Conservation (phyloP, 768 basidiomycete species). For the Podaxis sp. region DNA sequence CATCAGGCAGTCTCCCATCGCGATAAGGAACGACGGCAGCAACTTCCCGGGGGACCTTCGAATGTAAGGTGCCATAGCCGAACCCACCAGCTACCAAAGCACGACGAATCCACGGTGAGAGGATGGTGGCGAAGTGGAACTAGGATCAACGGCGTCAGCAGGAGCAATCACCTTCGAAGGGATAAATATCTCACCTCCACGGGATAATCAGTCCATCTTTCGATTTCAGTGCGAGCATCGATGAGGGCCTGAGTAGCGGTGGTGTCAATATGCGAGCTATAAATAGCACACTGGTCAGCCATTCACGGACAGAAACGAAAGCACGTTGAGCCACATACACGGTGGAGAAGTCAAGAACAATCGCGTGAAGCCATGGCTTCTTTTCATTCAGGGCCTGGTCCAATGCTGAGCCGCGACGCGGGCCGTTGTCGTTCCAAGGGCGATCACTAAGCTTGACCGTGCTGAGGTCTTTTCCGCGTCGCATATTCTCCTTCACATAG, state of each 20-base stretch:
- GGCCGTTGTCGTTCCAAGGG: conserved; percentile 94
- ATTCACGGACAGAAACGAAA: not conserved
- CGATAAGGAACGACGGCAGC: conserved; percentile 75
- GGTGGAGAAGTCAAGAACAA: conserved; percentile 88
- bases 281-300: not conserved
- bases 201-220: conserved; percentile 77
- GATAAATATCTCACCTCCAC: conserved; percentile 53
- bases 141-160: conserved; percentile 25
- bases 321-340: conserved; percentile 48
- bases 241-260: conserved; percentile 90
- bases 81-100: conserved; percentile 90
- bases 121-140: conserved; percentile 93
- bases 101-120: conserved; percentile 93
- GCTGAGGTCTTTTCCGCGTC: conserved; percentile 73
- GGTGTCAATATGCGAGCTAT: conserved; percentile 84
- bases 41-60: conserved; percentile 55
- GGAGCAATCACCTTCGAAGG: not conserved
- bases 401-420: conserved; percentile 45
- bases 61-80: conserved; percentile 59
- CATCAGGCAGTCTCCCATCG: conserved; percentile 27
- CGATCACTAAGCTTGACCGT: conserved; percentile 68
- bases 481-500: conserved; percentile 75
- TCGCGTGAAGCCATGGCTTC: conserved; percentile 74
- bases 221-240: conserved; percentile 85
- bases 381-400: conserved; percentile 50